Evolutionary conservation across 306 rosid species (phyloP), one percentile per base, ranked within the genome.

Genomic region (Myrica gale): DNA sequence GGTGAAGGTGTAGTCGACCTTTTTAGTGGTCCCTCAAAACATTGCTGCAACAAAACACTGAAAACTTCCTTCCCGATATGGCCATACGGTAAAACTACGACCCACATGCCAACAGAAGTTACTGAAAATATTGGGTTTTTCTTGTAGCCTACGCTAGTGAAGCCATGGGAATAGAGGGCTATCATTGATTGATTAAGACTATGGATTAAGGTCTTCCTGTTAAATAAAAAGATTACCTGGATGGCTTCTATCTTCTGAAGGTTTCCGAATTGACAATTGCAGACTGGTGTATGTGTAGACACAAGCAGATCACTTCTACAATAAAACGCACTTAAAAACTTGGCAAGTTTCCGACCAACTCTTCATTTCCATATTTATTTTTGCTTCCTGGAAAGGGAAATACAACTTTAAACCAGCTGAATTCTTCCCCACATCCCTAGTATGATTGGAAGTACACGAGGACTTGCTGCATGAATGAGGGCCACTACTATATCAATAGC

Each of bases 11-110:
- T 79, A 13, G 68, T 78, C 84, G 73, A 80, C 78, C 69, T 86
- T 72, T 50, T 72, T 50, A 39, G 84, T 86, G 89, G 89, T 87
- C 91, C 86, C 81, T 32, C 53, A 57, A 73, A 74, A 70, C 69
- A 80, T 72, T 50, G 20, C 53, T 50, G 71, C 84, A 79, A 42
- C 83, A 69, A 61, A 73, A 78, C 75, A 78, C 70, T 66, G 45
- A 75, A 69, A 71, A 20, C 63, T 66, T 81, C 78, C 62, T 77
- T 70, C 84, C 87, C 21, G 61, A 50, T 51, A 11, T 46, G 11
- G 51, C 5, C 16, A 16, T 5, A 0, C 17, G 58, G n/a, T 53
- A 17, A 53, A 53, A 17, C 6, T 53, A 17, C 16, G 21, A 53
- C 58, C n/a, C 5, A 48, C 10, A 10, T 48, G 16, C 53, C 53